Conservation (phyloP, 306 rosid genomes). For the Parietaria judaica region DNA sequence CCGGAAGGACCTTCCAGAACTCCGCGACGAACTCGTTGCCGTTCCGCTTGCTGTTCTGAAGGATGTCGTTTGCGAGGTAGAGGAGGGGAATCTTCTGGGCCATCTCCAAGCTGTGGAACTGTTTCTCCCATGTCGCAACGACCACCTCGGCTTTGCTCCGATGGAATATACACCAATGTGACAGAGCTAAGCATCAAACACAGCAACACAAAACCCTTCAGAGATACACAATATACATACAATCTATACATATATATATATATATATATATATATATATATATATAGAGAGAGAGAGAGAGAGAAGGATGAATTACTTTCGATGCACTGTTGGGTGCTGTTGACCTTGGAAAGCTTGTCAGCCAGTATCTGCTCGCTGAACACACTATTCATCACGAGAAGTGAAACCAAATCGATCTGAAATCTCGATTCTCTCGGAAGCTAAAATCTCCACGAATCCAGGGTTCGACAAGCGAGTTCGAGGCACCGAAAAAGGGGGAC, state of each 20-base stretch:
- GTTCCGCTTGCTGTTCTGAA: slow-evolving; percentile 87
- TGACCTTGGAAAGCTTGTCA: slow-evolving; percentile 84
- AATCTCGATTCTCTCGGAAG: neutral
- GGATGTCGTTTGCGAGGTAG: slow-evolving; percentile 90
- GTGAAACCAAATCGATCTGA: neutral
- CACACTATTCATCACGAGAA: slow-evolving; percentile 51
- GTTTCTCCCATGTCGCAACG: slow-evolving; percentile 79
- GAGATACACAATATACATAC: no score
- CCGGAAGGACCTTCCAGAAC: slow-evolving; percentile 89
- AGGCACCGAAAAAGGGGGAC: neutral
- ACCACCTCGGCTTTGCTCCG: slow-evolving; percentile 85
- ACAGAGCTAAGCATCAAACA: slow-evolving; percentile 55
- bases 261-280: no score
- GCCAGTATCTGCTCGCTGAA: slow-evolving; percentile 75
- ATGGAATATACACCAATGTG: slow-evolving; percentile 94
- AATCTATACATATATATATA: no score
- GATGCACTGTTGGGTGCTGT: slow-evolving; percentile 77
- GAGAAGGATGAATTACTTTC: slow-evolving; percentile 58
- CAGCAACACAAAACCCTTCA: slow-evolving; percentile 25
- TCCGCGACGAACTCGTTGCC: slow-evolving; percentile 91
- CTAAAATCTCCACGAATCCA: neutral
- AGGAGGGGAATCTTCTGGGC: slow-evolving; percentile 64
- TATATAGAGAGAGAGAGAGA: neutral
- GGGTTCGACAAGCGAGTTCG: neutral
- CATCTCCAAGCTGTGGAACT: slow-evolving; percentile 54